Percentiles rank a stretch among this genome's conserved stretches.
These are phyloP conservation scores for Wickerhamomyces subpelliculosus DNA, from an alignment of 805 yeast species.

Conservation along the genomic window DNA sequence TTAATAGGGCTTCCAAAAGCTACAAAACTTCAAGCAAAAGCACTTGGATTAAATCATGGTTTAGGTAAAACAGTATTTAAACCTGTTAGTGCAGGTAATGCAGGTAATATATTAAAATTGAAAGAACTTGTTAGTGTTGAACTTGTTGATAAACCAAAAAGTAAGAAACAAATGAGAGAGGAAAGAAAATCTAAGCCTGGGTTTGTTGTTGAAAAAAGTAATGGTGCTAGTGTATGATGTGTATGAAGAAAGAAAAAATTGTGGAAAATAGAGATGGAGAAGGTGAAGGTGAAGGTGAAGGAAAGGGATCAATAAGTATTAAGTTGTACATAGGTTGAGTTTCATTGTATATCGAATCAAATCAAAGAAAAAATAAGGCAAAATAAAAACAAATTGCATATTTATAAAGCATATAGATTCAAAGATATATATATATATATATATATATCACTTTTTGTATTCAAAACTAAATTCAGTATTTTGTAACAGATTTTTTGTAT, in stretches of 20 bases:
- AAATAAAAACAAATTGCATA: too few relatives aligned
- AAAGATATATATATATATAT: neutral
- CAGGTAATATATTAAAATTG: constrained; percentile 76
- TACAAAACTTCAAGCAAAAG: constrained; percentile 54
- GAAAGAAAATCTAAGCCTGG: constrained; percentile 60
- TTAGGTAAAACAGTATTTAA: constrained; percentile 73
- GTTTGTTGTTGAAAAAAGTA: constrained; percentile 37
- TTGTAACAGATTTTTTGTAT: constrained; percentile 20
- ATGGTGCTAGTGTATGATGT: neutral
- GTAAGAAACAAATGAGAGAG: constrained; percentile 43
- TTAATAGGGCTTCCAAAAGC: constrained; percentile 77
- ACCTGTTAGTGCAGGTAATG: constrained; percentile 66
- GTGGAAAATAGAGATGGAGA: neutral
- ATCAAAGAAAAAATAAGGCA: too few relatives aligned
- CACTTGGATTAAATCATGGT: constrained; percentile 70
- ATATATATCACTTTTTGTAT: constrained; percentile 11
- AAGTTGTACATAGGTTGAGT: constrained; percentile 1
- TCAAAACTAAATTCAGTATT: constrained; percentile 16
- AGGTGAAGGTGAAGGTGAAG: neutral
- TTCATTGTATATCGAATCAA: too few relatives aligned
- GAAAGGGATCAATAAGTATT: neutral
- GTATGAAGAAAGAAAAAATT: too few relatives aligned
- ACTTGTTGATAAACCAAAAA: constrained; percentile 47
- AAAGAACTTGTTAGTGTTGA: constrained; percentile 86
- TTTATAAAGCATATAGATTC: too few relatives aligned